Evolutionary conservation across 1,139 yeast species (phyloP).

Genomic region (Saccharomyces hybrid): DNA sequence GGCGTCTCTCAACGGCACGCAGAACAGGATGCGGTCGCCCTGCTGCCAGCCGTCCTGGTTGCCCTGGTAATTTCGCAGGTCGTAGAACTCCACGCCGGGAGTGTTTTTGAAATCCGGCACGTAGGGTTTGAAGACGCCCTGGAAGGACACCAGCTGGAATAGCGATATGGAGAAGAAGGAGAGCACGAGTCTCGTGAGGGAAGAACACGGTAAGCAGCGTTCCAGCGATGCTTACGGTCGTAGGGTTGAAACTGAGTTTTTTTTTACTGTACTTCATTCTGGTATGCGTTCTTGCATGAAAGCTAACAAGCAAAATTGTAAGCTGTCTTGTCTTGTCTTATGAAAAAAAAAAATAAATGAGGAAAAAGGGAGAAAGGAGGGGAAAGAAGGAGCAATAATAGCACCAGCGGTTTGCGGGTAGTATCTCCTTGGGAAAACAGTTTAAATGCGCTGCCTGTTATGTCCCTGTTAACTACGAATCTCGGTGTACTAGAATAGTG

Average conservation of each 20-base stretch:
- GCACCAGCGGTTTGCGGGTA: not conserved
- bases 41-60: slow-evolving; percentile 50
- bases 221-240: slow-evolving; percentile 4
- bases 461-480: not conserved
- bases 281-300: not conserved
- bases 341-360: too few relatives aligned
- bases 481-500: not conserved
- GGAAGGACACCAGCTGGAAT: not conserved
- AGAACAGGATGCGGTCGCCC: slow-evolving; percentile 50
- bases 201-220: slow-evolving; percentile 5
- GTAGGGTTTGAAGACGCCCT: slow-evolving; percentile 16
- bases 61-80: slow-evolving; percentile 44
- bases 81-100: slow-evolving; percentile 44
- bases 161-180: not conserved
- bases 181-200: slow-evolving; percentile 3
- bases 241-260: not conserved
- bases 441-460: not conserved
- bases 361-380: not conserved
- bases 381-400: not conserved
- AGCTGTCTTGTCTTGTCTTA: too few relatives aligned
- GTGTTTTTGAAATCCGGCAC: slow-evolving; percentile 31
- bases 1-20: slow-evolving; percentile 68
- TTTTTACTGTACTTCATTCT: slow-evolving; percentile 3
- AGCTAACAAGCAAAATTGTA: not conserved
- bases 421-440: not conserved